Conservation (phyloP, 2,329 filamentous ascomycete species). For the Aspergillus tanneri region DNA sequence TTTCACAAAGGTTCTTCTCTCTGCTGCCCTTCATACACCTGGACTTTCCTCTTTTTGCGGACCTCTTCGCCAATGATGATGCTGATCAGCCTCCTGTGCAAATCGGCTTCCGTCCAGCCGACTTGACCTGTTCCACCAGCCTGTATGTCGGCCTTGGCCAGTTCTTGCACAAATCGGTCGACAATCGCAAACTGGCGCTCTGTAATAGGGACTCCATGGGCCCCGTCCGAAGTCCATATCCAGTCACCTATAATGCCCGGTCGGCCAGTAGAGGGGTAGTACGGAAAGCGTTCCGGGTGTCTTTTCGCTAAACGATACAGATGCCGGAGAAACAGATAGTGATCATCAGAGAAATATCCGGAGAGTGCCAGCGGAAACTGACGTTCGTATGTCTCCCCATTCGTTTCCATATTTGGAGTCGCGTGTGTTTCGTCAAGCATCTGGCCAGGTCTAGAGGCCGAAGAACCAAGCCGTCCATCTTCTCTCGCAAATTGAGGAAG, state of each 20-base stretch:
- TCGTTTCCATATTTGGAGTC: conserved; percentile 7
- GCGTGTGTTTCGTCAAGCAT: conserved; percentile 13
- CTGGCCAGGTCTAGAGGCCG: conserved; percentile 4
- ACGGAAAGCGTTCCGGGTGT: conserved; percentile 39
- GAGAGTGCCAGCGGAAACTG: conserved; percentile 33
- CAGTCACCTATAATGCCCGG: conserved; percentile 43
- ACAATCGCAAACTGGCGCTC: conserved; percentile 45
- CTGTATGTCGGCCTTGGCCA: conserved; percentile 35
- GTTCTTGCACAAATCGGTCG: conserved; percentile 40
- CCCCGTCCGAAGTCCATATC: conserved; percentile 45
- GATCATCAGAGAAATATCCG: conserved; percentile 44
- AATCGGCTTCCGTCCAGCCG: conserved; percentile 47
- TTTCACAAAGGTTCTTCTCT: conserved; percentile 2
- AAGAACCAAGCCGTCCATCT: conserved; percentile 11
- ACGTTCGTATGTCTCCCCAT: conserved; percentile 14
- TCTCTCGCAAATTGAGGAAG: conserved; percentile 3
- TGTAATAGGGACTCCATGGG: conserved; percentile 42
- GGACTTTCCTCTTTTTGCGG: conserved; percentile 40
- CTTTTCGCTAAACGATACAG: conserved; percentile 41
- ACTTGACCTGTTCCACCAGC: conserved; percentile 39
- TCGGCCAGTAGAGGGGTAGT: conserved; percentile 35
- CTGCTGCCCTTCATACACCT: conserved; percentile 17
- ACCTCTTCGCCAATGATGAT: conserved; percentile 50
- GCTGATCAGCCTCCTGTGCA: conserved; percentile 46
- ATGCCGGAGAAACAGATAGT: conserved; percentile 40